Conservation (phyloP, 495 filamentous ascomycete species). For the Lasiosphaeria ovina region DNA sequence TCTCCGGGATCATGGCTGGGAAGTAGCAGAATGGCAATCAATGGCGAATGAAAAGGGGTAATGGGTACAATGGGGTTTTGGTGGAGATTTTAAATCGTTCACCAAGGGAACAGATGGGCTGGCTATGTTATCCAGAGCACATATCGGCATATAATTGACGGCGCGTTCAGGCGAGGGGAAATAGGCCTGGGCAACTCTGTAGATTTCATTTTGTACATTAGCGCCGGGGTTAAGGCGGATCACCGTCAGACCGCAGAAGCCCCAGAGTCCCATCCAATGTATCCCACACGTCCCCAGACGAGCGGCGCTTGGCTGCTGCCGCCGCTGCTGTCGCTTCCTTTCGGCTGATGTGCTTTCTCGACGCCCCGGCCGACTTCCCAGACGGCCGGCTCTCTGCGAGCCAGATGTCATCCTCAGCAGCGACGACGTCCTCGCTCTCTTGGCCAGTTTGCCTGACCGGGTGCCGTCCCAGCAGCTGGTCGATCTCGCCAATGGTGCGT, state of each 20-base stretch:
- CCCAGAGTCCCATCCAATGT: constrained; percentile 46
- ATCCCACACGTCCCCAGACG: constrained; percentile 40
- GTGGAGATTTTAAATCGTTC: background rate
- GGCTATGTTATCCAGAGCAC: too few species aligned
- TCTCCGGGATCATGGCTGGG: constrained; percentile 68
- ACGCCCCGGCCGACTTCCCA: constrained; percentile 14
- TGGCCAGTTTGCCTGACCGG: constrained; percentile 11
- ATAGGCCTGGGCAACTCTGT: too few species aligned
- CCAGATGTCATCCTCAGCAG: constrained; percentile 34
- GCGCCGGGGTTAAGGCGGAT: constrained; percentile 8
- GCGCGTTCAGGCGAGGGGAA: too few species aligned
- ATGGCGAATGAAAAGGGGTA: background rate
- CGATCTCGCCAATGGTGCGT: constrained; percentile 37
- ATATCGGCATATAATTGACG: too few species aligned
- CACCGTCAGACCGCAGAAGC: constrained; percentile 30
- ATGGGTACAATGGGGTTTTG: background rate
- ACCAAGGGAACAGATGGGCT: too few species aligned
- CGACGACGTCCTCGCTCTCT: constrained; percentile 16
- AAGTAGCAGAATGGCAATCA: constrained; percentile 21
- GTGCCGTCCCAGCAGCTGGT: constrained; percentile 34
- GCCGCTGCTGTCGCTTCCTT: constrained; percentile 7
- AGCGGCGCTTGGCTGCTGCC: constrained; percentile 5
- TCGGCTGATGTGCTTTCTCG: constrained; percentile 29
- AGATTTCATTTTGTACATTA: too few species aligned
- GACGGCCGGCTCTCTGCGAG: constrained; percentile 29